Percentiles rank a stretch among this genome's conserved stretches.
Evolutionary conservation across 805 yeast species (phyloP).

Genomic region (Brettanomyces sp.): DNA sequence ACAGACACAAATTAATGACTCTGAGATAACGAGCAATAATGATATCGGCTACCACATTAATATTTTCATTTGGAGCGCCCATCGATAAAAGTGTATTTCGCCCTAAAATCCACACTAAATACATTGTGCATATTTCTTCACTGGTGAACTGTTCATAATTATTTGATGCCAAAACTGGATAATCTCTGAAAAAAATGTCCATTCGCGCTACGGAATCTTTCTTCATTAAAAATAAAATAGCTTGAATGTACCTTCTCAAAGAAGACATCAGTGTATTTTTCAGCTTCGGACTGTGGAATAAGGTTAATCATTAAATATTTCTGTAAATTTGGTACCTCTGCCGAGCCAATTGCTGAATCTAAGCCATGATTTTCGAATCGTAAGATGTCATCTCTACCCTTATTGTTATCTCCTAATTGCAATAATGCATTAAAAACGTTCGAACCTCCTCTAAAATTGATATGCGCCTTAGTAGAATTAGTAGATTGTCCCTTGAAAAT

Average conservation of each 20-base stretch:
- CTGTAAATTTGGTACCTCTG: no score
- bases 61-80: conserved; percentile 2
- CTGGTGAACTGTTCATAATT: conserved; percentile 6
- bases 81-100: conserved; percentile 8
- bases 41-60: conserved; percentile 8
- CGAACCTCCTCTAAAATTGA: conserved; percentile 8
- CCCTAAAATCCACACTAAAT: conserved; percentile 29
- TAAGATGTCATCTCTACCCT: conserved; percentile 1
- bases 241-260: conserved; percentile 27
- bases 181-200: conserved; percentile 14
- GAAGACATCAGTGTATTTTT: conserved; percentile 22
- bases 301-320: no score
- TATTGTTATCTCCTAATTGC: conserved; percentile 7
- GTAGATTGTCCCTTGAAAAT: not conserved
- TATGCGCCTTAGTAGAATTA: conserved; percentile 8
- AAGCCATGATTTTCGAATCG: no score
- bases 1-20: conserved; percentile 25
- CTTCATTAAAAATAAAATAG: conserved; percentile 26
- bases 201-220: conserved; percentile 15
- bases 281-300: not conserved
- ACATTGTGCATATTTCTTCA: conserved; percentile 27
- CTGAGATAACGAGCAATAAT: conserved; percentile 19
- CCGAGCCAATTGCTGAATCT: no score
- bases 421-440: conserved; percentile 8
- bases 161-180: conserved; percentile 2